Percentiles rank a stretch among this genome's conserved stretches.
phyloP scores from a whole-genome alignment of 2,329 filamentous ascomycete species.

The Coniochaeta ligniaria region DNA sequence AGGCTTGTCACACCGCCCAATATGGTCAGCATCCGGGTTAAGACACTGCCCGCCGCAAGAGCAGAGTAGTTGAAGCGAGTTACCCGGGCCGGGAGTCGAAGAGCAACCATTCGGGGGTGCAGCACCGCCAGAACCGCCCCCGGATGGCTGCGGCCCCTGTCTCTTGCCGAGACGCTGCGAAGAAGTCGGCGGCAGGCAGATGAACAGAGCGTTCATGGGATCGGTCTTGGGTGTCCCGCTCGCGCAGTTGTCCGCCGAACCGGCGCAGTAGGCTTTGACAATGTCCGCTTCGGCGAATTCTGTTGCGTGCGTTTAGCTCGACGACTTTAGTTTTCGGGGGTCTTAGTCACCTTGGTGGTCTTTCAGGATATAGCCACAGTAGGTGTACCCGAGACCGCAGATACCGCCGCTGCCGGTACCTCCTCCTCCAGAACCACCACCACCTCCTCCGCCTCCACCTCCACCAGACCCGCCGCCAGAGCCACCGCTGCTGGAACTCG shows the following conservation, averaged over 20 bases:
- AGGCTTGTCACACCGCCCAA: slow-evolving; percentile 14
- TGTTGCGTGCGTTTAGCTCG: not conserved
- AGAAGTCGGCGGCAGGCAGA: slow-evolving; percentile 12
- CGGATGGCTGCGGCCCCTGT: not conserved
- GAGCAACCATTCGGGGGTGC: not conserved
- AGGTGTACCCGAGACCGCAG: slow-evolving; percentile 16
- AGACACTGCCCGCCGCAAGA: slow-evolving; percentile 12
- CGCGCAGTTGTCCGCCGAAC: slow-evolving; percentile 12
- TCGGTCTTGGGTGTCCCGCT: slow-evolving; percentile 12
- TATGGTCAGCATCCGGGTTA: slow-evolving; percentile 13
- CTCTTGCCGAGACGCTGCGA: not conserved
- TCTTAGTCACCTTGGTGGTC: slow-evolving; percentile 13
- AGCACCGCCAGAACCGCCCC: not conserved
- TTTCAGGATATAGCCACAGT: slow-evolving; percentile 18
- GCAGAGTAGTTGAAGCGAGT: slow-evolving; percentile 14
- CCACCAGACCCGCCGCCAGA: slow-evolving; percentile 33
- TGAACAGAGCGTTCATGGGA: slow-evolving; percentile 15
- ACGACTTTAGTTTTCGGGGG: not conserved
- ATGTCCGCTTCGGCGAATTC: slow-evolving; percentile 14
- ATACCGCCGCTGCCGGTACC: not conserved
- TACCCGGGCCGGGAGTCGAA: slow-evolving; percentile 8
- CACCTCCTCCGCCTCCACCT: too few relatives aligned
- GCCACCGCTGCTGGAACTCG: slow-evolving; percentile 16
- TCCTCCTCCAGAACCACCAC: not conserved
- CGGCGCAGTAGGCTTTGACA: slow-evolving; percentile 13